Evolutionary conservation across 208 protist species (phyloP).

Genomic region (Trypanosoma congolense): DNA sequence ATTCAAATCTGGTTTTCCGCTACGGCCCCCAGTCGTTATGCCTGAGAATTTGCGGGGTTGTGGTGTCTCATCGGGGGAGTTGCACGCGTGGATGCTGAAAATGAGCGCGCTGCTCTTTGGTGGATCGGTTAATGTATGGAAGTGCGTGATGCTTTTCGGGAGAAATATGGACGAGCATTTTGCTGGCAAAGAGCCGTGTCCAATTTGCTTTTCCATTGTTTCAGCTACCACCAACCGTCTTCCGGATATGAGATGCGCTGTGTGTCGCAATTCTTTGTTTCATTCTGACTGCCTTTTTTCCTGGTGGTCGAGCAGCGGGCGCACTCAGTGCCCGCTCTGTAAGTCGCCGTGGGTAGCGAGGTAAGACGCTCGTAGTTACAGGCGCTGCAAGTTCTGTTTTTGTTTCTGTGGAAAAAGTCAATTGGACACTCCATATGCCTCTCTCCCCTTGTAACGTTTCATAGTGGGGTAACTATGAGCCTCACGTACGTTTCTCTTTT

Average conservation of each 20-base stretch:
- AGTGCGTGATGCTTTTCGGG: constrained; percentile 83
- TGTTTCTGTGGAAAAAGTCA: background rate
- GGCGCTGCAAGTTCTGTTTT: no score
- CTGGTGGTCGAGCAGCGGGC: constrained; percentile 85
- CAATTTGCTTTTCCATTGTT: constrained; percentile 89
- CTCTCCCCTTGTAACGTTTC: no score
- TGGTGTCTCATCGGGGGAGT: constrained; percentile 74
- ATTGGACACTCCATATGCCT: background rate
- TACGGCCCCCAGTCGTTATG: constrained; percentile 50
- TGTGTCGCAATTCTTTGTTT: constrained; percentile 83
- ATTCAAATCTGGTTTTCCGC: constrained; percentile 69
- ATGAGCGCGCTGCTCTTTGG: constrained; percentile 88
- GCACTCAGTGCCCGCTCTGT: constrained; percentile 87
- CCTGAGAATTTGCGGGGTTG: constrained; percentile 52
- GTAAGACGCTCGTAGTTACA: no score
- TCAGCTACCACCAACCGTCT: constrained; percentile 70
- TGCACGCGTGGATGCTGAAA: constrained; percentile 84
- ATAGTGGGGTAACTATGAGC: no score
- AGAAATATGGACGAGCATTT: constrained; percentile 90
- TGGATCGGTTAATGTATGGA: constrained; percentile 69
- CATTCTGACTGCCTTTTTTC: constrained; percentile 86
- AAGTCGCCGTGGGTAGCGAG: constrained; percentile 75
- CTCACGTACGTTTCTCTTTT: no score
- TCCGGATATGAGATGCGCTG: constrained; percentile 79
- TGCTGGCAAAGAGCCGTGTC: constrained; percentile 84